Percentiles rank a stretch among this genome's conserved stretches.
These are phyloP conservation scores for Ophiostoma quercus DNA, from an alignment of 2,329 filamentous ascomycete genomes.

Conservation along the genomic window DNA sequence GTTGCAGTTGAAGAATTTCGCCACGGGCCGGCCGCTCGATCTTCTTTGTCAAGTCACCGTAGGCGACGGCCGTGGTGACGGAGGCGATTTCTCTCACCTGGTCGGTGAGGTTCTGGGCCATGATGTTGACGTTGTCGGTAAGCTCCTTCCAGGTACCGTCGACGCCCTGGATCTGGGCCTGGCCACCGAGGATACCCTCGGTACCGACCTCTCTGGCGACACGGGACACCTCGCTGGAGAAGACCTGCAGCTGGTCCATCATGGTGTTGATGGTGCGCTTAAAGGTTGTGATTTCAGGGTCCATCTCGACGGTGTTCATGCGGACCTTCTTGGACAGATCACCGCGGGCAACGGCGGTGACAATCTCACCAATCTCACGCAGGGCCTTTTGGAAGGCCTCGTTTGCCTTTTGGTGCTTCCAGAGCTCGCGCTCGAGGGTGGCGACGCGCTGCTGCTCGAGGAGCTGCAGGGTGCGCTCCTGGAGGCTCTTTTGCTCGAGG, in stretches of 20 bases:
- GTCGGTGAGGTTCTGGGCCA: conserved; percentile 76
- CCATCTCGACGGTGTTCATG: conserved; percentile 93
- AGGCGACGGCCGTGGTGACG: conserved; percentile 76
- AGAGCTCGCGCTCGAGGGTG: conserved; percentile 83
- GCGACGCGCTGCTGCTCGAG: conserved; percentile 85
- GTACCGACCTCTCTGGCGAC: conserved; percentile 94
- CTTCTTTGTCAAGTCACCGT: conserved; percentile 78
- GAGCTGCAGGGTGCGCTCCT: conserved; percentile 73
- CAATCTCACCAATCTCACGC: conserved; percentile 93
- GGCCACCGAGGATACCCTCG: conserved; percentile 87
- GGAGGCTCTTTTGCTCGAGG: conserved; percentile 75
- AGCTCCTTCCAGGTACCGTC: conserved; percentile 97
- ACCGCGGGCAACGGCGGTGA: conserved; percentile 90
- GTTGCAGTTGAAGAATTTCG: conserved; percentile 76
- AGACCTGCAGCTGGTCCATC: conserved; percentile 97
- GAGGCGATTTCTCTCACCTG: conserved; percentile 83
- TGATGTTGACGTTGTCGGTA: conserved; percentile 82
- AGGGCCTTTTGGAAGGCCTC: conserved; percentile 97
- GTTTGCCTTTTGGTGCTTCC: conserved; percentile 97
- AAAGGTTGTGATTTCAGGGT: conserved; percentile 95
- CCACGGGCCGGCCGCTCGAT: conserved; percentile 75
- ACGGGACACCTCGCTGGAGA: conserved; percentile 91
- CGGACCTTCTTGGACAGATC: conserved; percentile 95
- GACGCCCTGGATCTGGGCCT: conserved; percentile 88
- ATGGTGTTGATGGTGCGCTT: conserved; percentile 98